These are phyloP conservation scores for Dendrobium officinale DNA, from an alignment of 106 monocot species.

Conservation along the genomic window DNA sequence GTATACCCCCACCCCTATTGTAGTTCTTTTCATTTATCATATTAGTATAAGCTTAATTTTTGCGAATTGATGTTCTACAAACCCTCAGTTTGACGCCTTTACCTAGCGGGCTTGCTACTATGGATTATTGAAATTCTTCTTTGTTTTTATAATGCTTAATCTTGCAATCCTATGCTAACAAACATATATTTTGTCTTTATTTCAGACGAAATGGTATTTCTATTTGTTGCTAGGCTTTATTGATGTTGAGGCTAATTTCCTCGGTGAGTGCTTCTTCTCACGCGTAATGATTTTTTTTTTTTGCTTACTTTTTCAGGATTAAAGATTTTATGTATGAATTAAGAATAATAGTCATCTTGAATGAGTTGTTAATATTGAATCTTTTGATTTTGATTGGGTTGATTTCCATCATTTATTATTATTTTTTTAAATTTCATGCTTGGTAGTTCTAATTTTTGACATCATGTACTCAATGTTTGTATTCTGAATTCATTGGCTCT, in stretches of 20 bases:
- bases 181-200: not conserved
- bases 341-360: not conserved
- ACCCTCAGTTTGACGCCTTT: not conserved
- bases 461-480: too few species aligned
- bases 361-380: not conserved
- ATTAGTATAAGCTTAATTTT: not conserved
- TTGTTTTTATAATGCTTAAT: not conserved
- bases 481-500: not conserved
- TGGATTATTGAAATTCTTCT: not conserved
- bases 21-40: not conserved
- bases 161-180: not conserved
- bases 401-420: not conserved
- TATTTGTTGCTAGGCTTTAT: conserved; percentile 51
- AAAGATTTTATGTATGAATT: not conserved
- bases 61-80: not conserved
- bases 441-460: too few species aligned
- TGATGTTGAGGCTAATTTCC: conserved; percentile 72
- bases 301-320: not conserved
- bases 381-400: not conserved
- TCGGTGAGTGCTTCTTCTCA: conserved; percentile 37
- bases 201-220: conserved; percentile 75
- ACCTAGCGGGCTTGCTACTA: not conserved
- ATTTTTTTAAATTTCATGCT: too few species aligned
- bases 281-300: not conserved
- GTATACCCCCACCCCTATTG: not conserved